Percentiles rank a stretch among this genome's conserved stretches.
Conservation (phyloP, 2,329 filamentous ascomycete species). For the Decorospora gaudefroyi region DNA sequence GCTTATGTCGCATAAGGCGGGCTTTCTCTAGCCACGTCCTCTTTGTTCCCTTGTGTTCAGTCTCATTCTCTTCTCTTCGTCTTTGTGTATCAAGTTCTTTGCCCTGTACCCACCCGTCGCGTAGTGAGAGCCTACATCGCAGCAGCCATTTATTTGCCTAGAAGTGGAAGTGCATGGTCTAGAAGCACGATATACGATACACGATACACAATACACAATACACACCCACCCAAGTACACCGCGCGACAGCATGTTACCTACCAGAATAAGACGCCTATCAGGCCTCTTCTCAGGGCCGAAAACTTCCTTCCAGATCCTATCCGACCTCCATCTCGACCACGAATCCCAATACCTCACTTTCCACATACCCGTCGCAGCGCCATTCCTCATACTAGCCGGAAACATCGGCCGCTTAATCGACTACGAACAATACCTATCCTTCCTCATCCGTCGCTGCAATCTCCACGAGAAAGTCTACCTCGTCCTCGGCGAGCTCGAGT, state of each 20-base stretch:
- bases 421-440: conserved; percentile 40
- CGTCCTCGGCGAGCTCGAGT: conserved; percentile 37
- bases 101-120: too few relatives aligned
- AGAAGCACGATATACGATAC: too few relatives aligned
- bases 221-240: neutral
- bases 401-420: conserved; percentile 41
- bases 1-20: conserved; percentile 8
- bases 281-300: conserved; percentile 32
- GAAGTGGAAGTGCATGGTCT: too few relatives aligned
- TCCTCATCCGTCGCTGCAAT: conserved; percentile 36
- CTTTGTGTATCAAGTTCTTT: too few relatives aligned
- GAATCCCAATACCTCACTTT: conserved; percentile 40
- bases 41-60: too few relatives aligned
- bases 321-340: conserved; percentile 40
- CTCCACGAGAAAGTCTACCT: conserved; percentile 39
- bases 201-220: too few relatives aligned
- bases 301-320: conserved; percentile 39
- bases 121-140: too few relatives aligned
- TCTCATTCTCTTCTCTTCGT: too few relatives aligned
- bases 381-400: conserved; percentile 38
- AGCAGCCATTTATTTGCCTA: too few relatives aligned
- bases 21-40: neutral
- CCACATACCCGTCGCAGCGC: conserved; percentile 36
- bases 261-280: conserved; percentile 32
- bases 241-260: conserved; percentile 7